Conservation (phyloP, 176 grass and related monocot species). For the Zizania latifolia region DNA sequence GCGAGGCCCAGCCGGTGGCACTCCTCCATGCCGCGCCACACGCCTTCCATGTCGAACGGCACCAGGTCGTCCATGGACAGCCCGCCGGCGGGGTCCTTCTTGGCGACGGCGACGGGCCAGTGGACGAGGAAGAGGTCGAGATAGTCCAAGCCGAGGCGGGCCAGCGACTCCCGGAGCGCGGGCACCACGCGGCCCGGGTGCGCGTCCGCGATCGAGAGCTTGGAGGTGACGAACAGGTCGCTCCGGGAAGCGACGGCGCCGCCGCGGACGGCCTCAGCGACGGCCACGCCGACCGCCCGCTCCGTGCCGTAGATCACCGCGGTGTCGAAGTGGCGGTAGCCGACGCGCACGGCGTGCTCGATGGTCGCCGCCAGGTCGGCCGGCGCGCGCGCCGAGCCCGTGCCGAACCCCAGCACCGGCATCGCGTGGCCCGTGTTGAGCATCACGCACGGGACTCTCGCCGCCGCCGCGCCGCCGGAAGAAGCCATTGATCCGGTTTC, state of each 20-base stretch:
- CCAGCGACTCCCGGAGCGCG: slow-evolving; percentile 44
- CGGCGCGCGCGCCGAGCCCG: slow-evolving; percentile 25
- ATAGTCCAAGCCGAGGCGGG: slow-evolving; percentile 48
- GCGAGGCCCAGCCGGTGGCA: slow-evolving; percentile 64
- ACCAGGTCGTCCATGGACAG: background rate
- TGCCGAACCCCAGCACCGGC: slow-evolving; percentile 46
- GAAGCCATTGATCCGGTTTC: background rate
- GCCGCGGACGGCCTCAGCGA: slow-evolving; percentile 26
- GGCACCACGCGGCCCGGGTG: slow-evolving; percentile 39
- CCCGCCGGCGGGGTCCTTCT: background rate
- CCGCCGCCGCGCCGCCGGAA: background rate
- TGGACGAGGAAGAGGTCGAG: slow-evolving; percentile 80
- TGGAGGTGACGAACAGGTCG: slow-evolving; percentile 60
- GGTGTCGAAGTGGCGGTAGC: slow-evolving; percentile 61
- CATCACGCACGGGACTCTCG: slow-evolving; percentile 7
- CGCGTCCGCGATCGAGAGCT: slow-evolving; percentile 42
- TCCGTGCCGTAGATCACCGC: slow-evolving; percentile 45
- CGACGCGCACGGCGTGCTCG: slow-evolving; percentile 25
- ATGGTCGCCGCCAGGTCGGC: slow-evolving; percentile 17
- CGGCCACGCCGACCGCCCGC: slow-evolving; percentile 35
- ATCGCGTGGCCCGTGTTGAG: slow-evolving; percentile 42
- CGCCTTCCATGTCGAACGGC: slow-evolving; percentile 58
- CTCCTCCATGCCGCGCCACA: slow-evolving; percentile 82
- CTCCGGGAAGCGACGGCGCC: slow-evolving; percentile 37
- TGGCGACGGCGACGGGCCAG: slow-evolving; percentile 35